Evolutionary conservation across 2,329 filamentous ascomycete species (phyloP), one percentile per base, ranked within the genome.

Genomic region (Colletotrichum incanum): DNA sequence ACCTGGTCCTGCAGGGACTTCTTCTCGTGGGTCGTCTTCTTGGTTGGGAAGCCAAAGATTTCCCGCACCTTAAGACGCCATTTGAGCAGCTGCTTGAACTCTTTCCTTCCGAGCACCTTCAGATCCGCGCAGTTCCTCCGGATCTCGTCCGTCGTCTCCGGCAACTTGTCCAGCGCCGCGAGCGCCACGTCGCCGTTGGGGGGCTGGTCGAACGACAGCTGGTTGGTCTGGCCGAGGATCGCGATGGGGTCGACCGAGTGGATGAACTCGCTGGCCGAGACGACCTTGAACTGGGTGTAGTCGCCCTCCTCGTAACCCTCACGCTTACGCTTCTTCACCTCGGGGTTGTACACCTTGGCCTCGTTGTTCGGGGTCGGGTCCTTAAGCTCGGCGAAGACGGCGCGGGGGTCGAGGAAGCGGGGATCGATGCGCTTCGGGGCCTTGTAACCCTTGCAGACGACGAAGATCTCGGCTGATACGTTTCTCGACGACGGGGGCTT

Each of bases 221-320:
- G 92, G 83, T 98, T 98, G 82, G 94, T 89, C 67, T 89, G 90
- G 63, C 95, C 97, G 1, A 99, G 88, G 77, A 99, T 95, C 3
- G 94, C 93, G 73, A 99, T 98, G 0, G 96, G 96, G 79, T 99
- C 96, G 0, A 90, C 91, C 0, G 95, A 97, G 79, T 98, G 93
- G 74, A 99, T 95, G 80, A 98, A 99, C 67, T 98, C 94, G 80
- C 92, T 96, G 0, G 95, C 96, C 0, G 94, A 86, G 2, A 93
- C 89, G 79, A 98, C 94, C 80, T 98, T 97, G 86, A 93, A 97
- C 77, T 98, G 94, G 5, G 91, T 96, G 82, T 93, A 98, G 76
- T 99, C 95, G 45, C 94, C 96, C 82, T 99, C 96, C 76, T 98
- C 96, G 76, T 99, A 99, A 87, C 96, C 96, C 55, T 97, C 96